phyloP scores from a whole-genome alignment of 106 monocot species.

The Phalaenopsis aphrodite region DNA sequence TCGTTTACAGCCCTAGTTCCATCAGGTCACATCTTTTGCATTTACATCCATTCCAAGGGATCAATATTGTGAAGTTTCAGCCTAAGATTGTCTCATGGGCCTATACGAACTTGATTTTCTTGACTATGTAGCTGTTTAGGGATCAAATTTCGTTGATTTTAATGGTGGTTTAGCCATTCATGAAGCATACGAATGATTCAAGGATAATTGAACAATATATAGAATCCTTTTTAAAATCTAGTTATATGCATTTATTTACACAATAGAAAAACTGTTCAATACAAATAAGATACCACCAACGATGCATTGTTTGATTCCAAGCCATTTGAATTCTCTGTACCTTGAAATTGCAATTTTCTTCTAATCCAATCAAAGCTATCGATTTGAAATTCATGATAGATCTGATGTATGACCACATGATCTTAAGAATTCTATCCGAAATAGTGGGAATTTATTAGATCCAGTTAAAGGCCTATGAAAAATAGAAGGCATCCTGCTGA shows the following conservation, averaged over 20 bases:
- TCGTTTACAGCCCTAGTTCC: background rate
- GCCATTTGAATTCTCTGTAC: background rate
- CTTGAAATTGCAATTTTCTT: background rate
- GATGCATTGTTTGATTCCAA: background rate
- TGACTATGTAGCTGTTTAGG: background rate
- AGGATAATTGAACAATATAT: background rate
- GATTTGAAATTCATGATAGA: background rate
- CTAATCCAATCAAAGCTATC: background rate
- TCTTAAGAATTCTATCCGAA: background rate
- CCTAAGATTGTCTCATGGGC: background rate
- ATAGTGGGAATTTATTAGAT: background rate
- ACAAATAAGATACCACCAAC: background rate
- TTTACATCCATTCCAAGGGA: background rate
- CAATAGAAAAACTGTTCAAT: background rate
- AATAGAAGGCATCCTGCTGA: background rate
- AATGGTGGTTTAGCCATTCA: background rate
- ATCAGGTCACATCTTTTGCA: background rate
- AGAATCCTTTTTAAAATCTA: background rate
- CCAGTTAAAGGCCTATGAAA: background rate
- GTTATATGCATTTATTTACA: background rate
- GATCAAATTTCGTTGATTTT: background rate
- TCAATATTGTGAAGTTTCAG: background rate
- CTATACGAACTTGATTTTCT: background rate
- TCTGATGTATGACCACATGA: background rate
- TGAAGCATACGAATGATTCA: background rate